Evolutionary conservation across 768 basidiomycete species (phyloP), one percentile per base, ranked within the genome.

Genomic region (Russula foetens): DNA sequence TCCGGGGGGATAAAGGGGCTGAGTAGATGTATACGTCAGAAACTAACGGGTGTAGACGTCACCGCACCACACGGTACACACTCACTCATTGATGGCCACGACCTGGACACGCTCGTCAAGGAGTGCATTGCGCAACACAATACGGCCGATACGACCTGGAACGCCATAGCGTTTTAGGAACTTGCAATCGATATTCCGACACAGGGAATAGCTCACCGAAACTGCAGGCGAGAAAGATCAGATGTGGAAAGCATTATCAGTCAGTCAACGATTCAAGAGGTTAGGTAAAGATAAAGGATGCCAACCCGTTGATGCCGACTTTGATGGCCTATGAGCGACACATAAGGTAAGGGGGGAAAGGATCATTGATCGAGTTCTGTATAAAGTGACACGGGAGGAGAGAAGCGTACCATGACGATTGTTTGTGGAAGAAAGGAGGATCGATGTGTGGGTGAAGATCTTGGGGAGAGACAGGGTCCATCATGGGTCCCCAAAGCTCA

Each of bases 121-220:
- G 68, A 97, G 81, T 53, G 95, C 94, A 81, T 98, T 98, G 68
- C 97, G 89, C 75, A 89, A 80, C 66, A 98, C 97, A 74, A 98
- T 96, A 77, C 97, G 96, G 75, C 97, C 96, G 73, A 98, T 98
- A 81, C 97, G 96, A 81, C 96, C 96, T 93, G 72, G 14, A 29
- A 53, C 24, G 19, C 14, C 38, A 44, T 23, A 35, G 12, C 54
- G 21, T n/a, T 15, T 53, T 49, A 44, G 31, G 29, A 23, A 39
- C 23, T 8, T 26, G 24, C 26, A 29, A 50, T 45, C 56, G 35
- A 55, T 39, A 33, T 26, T 14, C 46, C 17, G 14, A 49, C 26
- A 23, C 12, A 38, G n/a, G 31, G 15, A 28, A 28, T 17, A 59
- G 35, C 60, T 49, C 71, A 91, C 91, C 90, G 76, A 93, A 92